Conservation (phyloP, 2,329 filamentous ascomycete genomes). For the Ceratocystis diversiconidia region DNA sequence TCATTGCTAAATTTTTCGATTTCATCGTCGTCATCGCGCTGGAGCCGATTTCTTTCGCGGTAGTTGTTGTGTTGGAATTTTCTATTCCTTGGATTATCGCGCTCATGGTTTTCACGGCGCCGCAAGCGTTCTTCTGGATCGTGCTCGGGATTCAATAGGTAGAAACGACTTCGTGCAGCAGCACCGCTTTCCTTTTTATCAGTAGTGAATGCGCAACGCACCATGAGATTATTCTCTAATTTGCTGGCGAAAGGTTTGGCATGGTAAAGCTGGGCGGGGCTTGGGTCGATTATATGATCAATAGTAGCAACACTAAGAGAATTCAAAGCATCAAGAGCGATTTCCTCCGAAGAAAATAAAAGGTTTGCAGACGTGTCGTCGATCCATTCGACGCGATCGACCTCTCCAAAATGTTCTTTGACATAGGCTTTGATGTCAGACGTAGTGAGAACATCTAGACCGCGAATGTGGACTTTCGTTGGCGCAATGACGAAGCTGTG, state of each 20-base stretch:
- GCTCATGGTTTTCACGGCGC: conserved; percentile 45
- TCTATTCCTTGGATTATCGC: conserved; percentile 38
- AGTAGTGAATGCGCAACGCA: conserved; percentile 58
- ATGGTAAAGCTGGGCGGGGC: conserved; percentile 45
- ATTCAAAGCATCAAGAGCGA: conserved; percentile 40
- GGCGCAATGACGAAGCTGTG: not conserved
- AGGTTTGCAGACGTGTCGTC: conserved; percentile 85
- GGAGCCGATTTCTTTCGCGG: conserved; percentile 27
- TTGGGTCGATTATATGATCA: conserved; percentile 41
- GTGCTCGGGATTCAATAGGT: conserved; percentile 78
- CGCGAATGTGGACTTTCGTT: conserved; percentile 66
- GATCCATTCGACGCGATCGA: conserved; percentile 74
- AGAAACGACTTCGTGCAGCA: conserved; percentile 72
- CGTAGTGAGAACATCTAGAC: conserved; percentile 69
- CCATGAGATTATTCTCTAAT: conserved; percentile 53
- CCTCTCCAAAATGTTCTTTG: conserved; percentile 46
- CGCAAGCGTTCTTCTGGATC: conserved; percentile 63
- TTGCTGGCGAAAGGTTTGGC: conserved; percentile 56
- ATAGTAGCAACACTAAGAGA: conserved; percentile 40
- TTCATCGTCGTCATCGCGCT: conserved; percentile 32
- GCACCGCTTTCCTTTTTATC: conserved; percentile 75
- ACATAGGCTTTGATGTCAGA: conserved; percentile 66
- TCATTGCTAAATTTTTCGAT: conserved; percentile 53
- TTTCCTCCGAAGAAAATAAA: conserved; percentile 47
- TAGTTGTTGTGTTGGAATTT: conserved; percentile 28